phyloP scores from a whole-genome alignment of 495 filamentous ascomycete species.

The Penicillium robsamsonii region DNA sequence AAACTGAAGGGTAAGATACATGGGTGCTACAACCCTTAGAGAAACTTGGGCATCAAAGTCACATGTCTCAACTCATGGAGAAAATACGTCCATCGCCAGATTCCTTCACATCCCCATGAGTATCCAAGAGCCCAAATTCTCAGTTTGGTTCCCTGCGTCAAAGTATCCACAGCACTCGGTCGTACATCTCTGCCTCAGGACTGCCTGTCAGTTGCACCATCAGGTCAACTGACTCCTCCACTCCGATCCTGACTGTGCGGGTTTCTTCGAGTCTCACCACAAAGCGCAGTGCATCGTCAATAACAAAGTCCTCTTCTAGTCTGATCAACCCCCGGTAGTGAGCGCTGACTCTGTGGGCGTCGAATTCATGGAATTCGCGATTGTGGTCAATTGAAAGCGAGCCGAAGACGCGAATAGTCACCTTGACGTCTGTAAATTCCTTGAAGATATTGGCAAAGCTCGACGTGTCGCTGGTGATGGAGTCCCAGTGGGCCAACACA shows the following conservation, averaged over 20 bases:
- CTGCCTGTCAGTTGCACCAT: background rate
- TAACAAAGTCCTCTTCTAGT: slow-evolving; percentile 1
- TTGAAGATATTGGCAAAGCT: slow-evolving; percentile 2
- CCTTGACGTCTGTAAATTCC: background rate
- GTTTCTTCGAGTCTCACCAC: background rate
- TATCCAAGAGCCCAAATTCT: background rate
- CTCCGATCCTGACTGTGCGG: background rate
- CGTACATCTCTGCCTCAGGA: background rate
- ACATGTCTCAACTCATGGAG: background rate
- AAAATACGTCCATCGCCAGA: background rate
- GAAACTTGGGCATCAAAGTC: background rate
- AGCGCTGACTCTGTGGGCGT: background rate
- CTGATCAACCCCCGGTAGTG: background rate
- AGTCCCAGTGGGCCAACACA: background rate
- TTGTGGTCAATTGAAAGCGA: background rate
- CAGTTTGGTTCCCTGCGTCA: background rate
- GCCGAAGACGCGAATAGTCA: background rate
- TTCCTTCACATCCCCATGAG: background rate
- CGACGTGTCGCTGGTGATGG: background rate
- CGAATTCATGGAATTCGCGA: background rate
- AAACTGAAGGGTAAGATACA: background rate
- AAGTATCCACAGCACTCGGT: background rate
- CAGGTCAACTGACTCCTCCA: background rate
- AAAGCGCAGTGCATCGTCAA: slow-evolving; percentile 1
- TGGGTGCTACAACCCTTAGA: background rate